Percentiles rank a stretch among this genome's conserved stretches.
phyloP scores from a whole-genome alignment of 2,329 filamentous ascomycete genomes.

The Geosmithia morbida region DNA sequence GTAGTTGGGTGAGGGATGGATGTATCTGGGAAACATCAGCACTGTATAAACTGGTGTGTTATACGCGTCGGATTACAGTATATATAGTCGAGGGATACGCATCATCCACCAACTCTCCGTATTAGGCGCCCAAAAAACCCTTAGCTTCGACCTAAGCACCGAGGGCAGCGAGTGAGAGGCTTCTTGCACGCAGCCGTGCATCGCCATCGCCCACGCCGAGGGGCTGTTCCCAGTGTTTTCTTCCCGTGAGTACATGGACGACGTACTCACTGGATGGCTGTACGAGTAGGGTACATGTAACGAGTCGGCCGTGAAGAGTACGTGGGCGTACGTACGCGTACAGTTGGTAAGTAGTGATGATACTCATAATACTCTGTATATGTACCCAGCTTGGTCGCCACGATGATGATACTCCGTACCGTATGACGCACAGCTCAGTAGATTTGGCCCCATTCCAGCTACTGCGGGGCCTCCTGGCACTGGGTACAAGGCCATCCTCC shows the following conservation, averaged over 20 bases:
- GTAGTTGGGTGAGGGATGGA: background rate
- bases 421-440: conserved; percentile 2
- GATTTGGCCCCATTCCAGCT: conserved; percentile 3
- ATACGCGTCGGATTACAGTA: background rate
- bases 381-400: background rate
- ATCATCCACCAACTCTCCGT: background rate
- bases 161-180: too few relatives aligned
- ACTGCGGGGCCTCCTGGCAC: background rate
- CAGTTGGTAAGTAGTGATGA: too few relatives aligned
- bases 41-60: background rate
- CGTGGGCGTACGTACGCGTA: background rate
- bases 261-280: too few relatives aligned
- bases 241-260: too few relatives aligned
- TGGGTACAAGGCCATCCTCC: too few relatives aligned
- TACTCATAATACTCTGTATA: too few relatives aligned
- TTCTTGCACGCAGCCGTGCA: too few relatives aligned
- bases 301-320: background rate
- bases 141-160: background rate
- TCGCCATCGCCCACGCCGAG: too few relatives aligned
- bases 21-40: background rate
- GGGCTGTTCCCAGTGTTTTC: too few relatives aligned
- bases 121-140: background rate
- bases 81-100: background rate
- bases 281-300: too few relatives aligned
- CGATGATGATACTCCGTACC: background rate